Evolutionary conservation across 306 rosid species (phyloP).

Genomic region (Parietaria judaica): DNA sequence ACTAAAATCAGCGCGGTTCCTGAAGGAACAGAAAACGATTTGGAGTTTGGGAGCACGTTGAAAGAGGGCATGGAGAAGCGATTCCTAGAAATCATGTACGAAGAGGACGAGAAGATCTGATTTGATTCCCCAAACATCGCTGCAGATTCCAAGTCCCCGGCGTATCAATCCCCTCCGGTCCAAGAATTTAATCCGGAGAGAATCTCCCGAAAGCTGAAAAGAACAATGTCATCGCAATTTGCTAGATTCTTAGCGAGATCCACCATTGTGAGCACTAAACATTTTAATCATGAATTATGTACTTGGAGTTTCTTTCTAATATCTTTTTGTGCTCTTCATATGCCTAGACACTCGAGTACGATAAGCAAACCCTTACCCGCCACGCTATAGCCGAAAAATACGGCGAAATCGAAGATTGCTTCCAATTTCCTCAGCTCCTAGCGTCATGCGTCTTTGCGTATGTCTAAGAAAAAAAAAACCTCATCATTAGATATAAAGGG

Average conservation of each 20-base stretch:
- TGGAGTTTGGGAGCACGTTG: slow-evolving; percentile 13
- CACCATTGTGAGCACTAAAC: slow-evolving; percentile 8
- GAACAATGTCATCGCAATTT: slow-evolving; percentile 1
- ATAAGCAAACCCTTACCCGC: slow-evolving; percentile 18
- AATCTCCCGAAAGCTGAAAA: slow-evolving; percentile 9
- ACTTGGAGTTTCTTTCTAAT: too few species aligned
- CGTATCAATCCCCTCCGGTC: slow-evolving; percentile 9
- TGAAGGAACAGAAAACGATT: neutral
- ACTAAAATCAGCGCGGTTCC: neutral
- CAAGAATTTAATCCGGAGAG: slow-evolving; percentile 8
- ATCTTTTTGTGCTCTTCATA: neutral
- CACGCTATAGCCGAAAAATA: slow-evolving; percentile 26
- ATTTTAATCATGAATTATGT: too few species aligned
- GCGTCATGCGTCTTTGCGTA: slow-evolving; percentile 24
- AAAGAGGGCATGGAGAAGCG: slow-evolving; percentile 22
- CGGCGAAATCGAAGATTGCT: slow-evolving; percentile 21
- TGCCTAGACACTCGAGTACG: slow-evolving; percentile 17
- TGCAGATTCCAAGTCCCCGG: slow-evolving; percentile 13
- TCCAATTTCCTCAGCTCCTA: slow-evolving; percentile 14
- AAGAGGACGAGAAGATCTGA: slow-evolving; percentile 26
- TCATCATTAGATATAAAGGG: too few species aligned
- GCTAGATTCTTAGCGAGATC: slow-evolving; percentile 17
- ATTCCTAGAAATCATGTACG: slow-evolving; percentile 25
- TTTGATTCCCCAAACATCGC: slow-evolving; percentile 8
- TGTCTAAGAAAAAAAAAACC: neutral